A percentile compares a stretch with the other conserved stretches of the same genome.
Evolutionary conservation across 2,329 filamentous ascomycete genomes (phyloP).

Genomic region (Fusarium sp.): DNA sequence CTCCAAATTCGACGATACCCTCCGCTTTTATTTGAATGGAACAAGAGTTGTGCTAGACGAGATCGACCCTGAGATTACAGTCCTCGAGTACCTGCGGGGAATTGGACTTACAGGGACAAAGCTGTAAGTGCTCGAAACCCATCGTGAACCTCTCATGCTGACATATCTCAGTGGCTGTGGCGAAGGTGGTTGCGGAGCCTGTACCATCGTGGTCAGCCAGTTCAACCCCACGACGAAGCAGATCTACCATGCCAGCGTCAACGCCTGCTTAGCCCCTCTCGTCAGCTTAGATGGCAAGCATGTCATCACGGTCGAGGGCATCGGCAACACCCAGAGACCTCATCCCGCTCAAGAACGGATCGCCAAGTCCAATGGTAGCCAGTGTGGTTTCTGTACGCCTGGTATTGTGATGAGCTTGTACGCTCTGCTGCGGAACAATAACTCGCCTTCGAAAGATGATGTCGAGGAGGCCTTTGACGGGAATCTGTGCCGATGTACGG

Average conservation of each 20-base stretch:
- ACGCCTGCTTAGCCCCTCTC: slow-evolving; percentile 93
- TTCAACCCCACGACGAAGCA: slow-evolving; percentile 91
- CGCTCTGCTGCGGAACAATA: slow-evolving; percentile 88
- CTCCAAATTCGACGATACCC: slow-evolving; percentile 83
- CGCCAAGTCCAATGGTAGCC: slow-evolving; percentile 90
- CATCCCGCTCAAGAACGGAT: slow-evolving; percentile 93
- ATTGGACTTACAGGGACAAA: slow-evolving; percentile 97
- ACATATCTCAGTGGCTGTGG: slow-evolving; percentile 77
- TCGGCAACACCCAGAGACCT: slow-evolving; percentile 86
- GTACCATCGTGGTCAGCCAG: slow-evolving; percentile 94
- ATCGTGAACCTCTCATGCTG: slow-evolving; percentile 2
- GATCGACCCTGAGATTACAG: slow-evolving; percentile 89
- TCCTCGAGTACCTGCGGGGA: slow-evolving; percentile 92
- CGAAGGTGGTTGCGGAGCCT: slow-evolving; percentile 96
- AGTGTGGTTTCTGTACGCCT: slow-evolving; percentile 95
- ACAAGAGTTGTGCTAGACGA: slow-evolving; percentile 88
- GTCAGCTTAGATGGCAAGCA: slow-evolving; percentile 97
- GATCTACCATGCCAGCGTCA: slow-evolving; percentile 96
- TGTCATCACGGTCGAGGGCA: slow-evolving; percentile 97
- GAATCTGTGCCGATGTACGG: slow-evolving; percentile 94
- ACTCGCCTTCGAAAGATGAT: slow-evolving; percentile 80
- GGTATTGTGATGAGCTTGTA: slow-evolving; percentile 99
- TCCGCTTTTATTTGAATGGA: slow-evolving; percentile 95
- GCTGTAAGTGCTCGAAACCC: slow-evolving; percentile 62
- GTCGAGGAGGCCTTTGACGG: slow-evolving; percentile 98